Conservation (phyloP, 352 stramenopile species). For the Phytophthora chlamydospora region DNA sequence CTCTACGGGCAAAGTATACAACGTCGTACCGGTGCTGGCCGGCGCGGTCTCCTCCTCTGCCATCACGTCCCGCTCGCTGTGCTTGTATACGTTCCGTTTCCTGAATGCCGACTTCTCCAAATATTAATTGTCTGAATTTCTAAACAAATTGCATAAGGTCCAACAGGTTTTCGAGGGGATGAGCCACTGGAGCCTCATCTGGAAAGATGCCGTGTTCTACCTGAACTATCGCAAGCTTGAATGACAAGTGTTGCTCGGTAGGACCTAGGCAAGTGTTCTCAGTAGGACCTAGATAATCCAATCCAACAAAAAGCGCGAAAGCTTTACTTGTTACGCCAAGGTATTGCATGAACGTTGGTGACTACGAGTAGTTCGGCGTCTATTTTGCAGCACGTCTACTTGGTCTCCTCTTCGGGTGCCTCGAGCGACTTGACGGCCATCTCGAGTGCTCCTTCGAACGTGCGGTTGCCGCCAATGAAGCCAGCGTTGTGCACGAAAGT, state of each 20-base stretch:
- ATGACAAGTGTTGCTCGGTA: too few relatives aligned
- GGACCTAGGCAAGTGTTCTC: too few relatives aligned
- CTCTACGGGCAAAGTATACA: slow-evolving; percentile 41
- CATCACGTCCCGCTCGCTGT: slow-evolving; percentile 22
- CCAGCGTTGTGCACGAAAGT: slow-evolving; percentile 98
- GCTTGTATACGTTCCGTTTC: slow-evolving; percentile 14
- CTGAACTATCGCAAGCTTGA: too few relatives aligned
- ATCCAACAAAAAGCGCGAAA: background rate
- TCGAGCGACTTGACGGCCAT: slow-evolving; percentile 91
- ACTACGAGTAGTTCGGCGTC: background rate
- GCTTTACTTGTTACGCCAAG: background rate
- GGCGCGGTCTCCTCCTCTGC: slow-evolving; percentile 33
- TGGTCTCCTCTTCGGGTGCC: slow-evolving; percentile 26
- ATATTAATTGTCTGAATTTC: slow-evolving; percentile 4
- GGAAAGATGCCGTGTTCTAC: too few relatives aligned
- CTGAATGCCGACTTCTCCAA: slow-evolving; percentile 24
- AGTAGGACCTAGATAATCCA: too few relatives aligned
- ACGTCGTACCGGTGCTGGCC: slow-evolving; percentile 38
- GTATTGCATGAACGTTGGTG: slow-evolving; percentile 2
- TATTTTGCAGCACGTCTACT: slow-evolving; percentile 9
- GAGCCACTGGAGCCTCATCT: too few relatives aligned
- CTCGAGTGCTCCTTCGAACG: slow-evolving; percentile 93
- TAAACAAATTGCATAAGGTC: too few relatives aligned
- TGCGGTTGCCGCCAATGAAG: slow-evolving; percentile 99
- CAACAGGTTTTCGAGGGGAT: too few relatives aligned